Percentiles rank a stretch among this genome's conserved stretches.
phyloP scores from a whole-genome alignment of 2,329 filamentous ascomycete genomes.

The Acephala macrosclerotiorum region DNA sequence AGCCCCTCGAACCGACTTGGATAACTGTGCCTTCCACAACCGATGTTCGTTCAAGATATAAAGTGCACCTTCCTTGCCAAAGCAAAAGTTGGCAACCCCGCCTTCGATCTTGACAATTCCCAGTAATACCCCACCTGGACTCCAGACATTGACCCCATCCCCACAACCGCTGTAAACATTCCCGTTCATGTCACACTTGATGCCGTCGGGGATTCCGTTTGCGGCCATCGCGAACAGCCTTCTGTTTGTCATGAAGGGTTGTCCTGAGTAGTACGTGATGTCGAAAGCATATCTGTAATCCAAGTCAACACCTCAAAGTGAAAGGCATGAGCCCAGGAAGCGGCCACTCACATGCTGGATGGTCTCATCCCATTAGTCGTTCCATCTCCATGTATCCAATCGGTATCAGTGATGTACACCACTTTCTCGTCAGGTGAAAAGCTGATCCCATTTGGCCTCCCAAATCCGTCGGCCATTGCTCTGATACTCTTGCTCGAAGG shows the following conservation, averaged over 20 bases:
- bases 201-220: constrained; percentile 64
- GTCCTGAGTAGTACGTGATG: constrained; percentile 22
- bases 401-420: constrained; percentile 64
- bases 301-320: constrained; percentile 4
- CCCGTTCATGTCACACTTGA: constrained; percentile 59
- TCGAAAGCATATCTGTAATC: constrained; percentile 35
- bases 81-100: constrained; percentile 42
- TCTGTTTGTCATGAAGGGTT: constrained; percentile 35
- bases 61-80: constrained; percentile 39
- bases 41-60: constrained; percentile 40
- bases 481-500: constrained; percentile 57
- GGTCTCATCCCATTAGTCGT: constrained; percentile 24
- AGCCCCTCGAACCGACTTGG: constrained; percentile 25
- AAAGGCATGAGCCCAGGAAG: not conserved
- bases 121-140: constrained; percentile 55
- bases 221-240: constrained; percentile 62
- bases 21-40: constrained; percentile 37
- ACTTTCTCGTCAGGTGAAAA: constrained; percentile 61
- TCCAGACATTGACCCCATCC: constrained; percentile 63
- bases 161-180: constrained; percentile 64
- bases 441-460: constrained; percentile 61
- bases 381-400: constrained; percentile 44
- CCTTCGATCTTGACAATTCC: constrained; percentile 52
- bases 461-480: constrained; percentile 65
- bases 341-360: constrained; percentile 24